A percentile compares a stretch with the other conserved stretches of the same genome.
phyloP scores from a whole-genome alignment of 2,329 filamentous ascomycete species.

The Colletotrichum echinochloae region DNA sequence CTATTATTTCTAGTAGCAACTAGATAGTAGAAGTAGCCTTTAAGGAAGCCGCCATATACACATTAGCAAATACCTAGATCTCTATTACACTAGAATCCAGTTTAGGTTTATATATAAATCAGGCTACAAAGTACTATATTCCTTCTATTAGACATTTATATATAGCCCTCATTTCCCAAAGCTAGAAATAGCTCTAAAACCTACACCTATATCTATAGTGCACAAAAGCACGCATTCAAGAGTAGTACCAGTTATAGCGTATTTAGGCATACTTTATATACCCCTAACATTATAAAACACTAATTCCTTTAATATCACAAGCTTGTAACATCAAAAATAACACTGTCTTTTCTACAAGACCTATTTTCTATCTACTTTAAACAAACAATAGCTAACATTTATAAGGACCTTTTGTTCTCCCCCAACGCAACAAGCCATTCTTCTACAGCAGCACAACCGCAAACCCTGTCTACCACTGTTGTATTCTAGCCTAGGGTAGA shows the following conservation, averaged over 20 bases:
- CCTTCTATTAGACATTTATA: neutral
- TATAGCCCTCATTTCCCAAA: neutral
- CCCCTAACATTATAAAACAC: neutral
- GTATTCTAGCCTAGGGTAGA: neutral
- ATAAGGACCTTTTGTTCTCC: conserved; percentile 13
- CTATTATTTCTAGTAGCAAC: too few relatives aligned
- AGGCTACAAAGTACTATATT: neutral
- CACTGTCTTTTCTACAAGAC: neutral
- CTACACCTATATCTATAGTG: neutral
- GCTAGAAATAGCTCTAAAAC: neutral
- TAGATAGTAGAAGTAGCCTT: neutral
- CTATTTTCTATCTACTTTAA: neutral
- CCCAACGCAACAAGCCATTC: neutral
- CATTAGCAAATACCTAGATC: conserved; percentile 18
- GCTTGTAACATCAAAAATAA: conserved; percentile 9
- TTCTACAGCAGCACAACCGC: neutral
- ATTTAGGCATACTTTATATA: neutral
- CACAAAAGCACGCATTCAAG: neutral
- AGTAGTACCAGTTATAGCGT: neutral
- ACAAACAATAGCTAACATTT: neutral
- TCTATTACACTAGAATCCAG: neutral
- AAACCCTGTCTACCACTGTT: neutral
- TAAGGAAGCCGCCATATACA: conserved; percentile 2
- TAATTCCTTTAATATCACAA: neutral
- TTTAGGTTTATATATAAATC: neutral